Percentiles rank a stretch among this genome's conserved stretches.
These are phyloP conservation scores for Mycena pura DNA, from an alignment of 768 basidiomycete species.

Conservation along the genomic window DNA sequence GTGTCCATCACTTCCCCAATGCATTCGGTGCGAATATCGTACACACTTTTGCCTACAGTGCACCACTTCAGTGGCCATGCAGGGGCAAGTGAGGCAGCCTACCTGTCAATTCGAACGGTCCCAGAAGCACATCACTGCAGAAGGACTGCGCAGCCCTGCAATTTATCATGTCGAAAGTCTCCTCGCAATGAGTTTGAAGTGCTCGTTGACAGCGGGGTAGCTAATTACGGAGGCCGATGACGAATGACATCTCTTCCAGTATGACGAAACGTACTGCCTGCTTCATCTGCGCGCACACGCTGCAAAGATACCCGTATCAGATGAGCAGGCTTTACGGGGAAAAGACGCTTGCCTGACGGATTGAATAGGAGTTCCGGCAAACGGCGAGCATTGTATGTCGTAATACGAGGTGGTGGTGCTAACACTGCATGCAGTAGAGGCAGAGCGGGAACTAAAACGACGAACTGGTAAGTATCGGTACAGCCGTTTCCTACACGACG, in stretches of 20 bases:
- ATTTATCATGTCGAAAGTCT: conserved; percentile 48
- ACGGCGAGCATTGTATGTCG: conserved; percentile 52
- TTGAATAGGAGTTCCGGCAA: conserved; percentile 36
- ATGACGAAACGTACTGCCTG: conserved; percentile 34
- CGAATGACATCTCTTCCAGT: background rate
- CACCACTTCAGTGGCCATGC: conserved; percentile 28
- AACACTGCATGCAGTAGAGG: conserved; percentile 36
- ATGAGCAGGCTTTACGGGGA: background rate
- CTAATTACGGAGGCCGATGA: conserved; percentile 21
- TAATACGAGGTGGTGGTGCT: conserved; percentile 47
- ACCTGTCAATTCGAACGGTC: conserved; percentile 39
- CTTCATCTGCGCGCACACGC: conserved; percentile 45
- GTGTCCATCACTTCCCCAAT: conserved; percentile 20
- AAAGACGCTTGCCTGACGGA: conserved; percentile 37
- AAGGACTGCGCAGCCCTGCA: conserved; percentile 49
- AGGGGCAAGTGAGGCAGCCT: conserved; percentile 24
- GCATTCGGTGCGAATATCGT: conserved; percentile 24
- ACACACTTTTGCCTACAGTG: conserved; percentile 3
- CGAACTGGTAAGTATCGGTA: conserved; percentile 18
- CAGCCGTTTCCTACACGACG: background rate
- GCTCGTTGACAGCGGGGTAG: conserved; percentile 53
- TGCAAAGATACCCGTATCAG: conserved; percentile 1
- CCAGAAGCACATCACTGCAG: conserved; percentile 39
- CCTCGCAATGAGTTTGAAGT: conserved; percentile 46
- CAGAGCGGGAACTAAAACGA: conserved; percentile 22